Evolutionary conservation across 129 eudicot genomes (phyloP).

Genomic region (Solidago caesia): DNA sequence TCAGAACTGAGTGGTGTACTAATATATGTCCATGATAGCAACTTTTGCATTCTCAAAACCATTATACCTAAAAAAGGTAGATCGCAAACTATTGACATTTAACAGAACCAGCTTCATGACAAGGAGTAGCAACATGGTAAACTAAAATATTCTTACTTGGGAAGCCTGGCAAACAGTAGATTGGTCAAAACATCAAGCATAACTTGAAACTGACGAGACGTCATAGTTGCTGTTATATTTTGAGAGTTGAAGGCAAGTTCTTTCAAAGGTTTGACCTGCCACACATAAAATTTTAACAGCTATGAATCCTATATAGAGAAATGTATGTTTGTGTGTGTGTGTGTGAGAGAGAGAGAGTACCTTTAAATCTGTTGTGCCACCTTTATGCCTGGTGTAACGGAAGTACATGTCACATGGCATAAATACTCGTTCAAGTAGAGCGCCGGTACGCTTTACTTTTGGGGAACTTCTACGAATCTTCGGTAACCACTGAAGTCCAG

Average conservation of each 20-base stretch:
- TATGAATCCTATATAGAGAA: constrained; percentile 7
- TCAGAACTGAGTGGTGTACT: neutral
- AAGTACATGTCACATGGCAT: constrained; percentile 99
- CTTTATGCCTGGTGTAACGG: constrained; percentile 94
- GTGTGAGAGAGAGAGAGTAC: constrained; percentile 24
- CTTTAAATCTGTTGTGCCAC: constrained; percentile 87
- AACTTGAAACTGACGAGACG: constrained; percentile 97
- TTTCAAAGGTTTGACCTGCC: constrained; percentile 96
- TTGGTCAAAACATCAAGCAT: constrained; percentile 97
- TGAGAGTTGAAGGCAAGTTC: constrained; percentile 94
- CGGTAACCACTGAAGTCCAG: constrained; percentile 99
- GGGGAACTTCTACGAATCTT: constrained; percentile 90
- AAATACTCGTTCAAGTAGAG: constrained; percentile 94
- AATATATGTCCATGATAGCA: constrained; percentile 3
- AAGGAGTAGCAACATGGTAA: neutral
- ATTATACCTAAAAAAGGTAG: constrained; percentile 12
- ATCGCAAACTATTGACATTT: constrained; percentile 20
- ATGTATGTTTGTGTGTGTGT: neutral
- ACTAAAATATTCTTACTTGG: constrained; percentile 61
- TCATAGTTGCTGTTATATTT: constrained; percentile 92
- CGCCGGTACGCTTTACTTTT: constrained; percentile 97
- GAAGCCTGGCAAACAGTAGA: constrained; percentile 95
- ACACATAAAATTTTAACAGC: constrained; percentile 25
- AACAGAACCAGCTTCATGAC: constrained; percentile 13
- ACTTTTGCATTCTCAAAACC: constrained; percentile 6